Evolutionary conservation across 75 land plant genomes (phyloP).

Genomic region (Cunninghamia lanceolata): DNA sequence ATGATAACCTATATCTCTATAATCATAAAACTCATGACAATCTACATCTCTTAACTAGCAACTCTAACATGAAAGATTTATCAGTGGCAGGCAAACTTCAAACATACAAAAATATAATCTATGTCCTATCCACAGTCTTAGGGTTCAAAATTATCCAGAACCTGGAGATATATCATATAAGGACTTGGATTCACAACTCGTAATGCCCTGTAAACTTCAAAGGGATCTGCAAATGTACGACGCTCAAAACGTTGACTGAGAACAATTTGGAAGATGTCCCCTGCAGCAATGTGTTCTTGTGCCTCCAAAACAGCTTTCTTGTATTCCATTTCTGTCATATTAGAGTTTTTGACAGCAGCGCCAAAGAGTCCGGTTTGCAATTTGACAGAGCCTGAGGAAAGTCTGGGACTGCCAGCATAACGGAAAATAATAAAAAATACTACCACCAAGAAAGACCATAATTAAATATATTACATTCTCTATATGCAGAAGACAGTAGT

Average conservation of each 20-base stretch:
- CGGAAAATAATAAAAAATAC: conserved; percentile 11
- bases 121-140: neutral
- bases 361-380: conserved; percentile 51
- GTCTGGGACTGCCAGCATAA: conserved; percentile 50
- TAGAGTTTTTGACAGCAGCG: conserved; percentile 36
- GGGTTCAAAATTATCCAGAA: conserved; percentile 12
- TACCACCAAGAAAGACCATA: neutral
- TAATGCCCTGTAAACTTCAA: conserved; percentile 91
- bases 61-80: neutral
- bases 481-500: conserved; percentile 1
- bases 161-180: conserved; percentile 95
- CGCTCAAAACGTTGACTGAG: conserved; percentile 96
- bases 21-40: neutral
- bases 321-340: conserved; percentile 72
- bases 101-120: neutral
- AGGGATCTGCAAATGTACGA: conserved; percentile 92
- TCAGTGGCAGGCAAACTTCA: neutral
- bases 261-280: conserved; percentile 97
- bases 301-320: conserved; percentile 70
- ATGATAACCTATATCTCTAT: neutral
- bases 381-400: conserved; percentile 67
- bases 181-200: conserved; percentile 99
- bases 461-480: neutral
- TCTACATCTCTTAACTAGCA: neutral
- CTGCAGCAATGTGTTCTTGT: conserved; percentile 91